These are phyloP conservation scores for Ascosphaera pollenicola DNA, from an alignment of 2,329 filamentous ascomycete genomes.

Conservation along the genomic window DNA sequence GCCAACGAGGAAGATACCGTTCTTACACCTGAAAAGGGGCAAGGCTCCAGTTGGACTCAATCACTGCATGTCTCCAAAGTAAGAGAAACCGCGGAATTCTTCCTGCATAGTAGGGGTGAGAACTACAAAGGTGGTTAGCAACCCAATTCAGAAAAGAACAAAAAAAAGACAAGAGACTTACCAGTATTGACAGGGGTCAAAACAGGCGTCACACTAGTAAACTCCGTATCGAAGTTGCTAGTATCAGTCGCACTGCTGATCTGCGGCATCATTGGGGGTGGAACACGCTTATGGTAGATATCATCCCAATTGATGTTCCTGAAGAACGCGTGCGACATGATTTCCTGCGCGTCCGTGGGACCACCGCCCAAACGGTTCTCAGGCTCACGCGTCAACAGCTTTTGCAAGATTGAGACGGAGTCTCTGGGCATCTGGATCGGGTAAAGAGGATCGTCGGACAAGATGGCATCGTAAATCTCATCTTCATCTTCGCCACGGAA, in stretches of 20 bases:
- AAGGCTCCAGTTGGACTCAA: no score
- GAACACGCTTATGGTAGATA: constrained; percentile 84
- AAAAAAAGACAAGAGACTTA: constrained; percentile 28
- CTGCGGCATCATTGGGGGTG: constrained; percentile 69
- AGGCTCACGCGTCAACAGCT: constrained; percentile 84
- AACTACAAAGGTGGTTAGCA: constrained; percentile 31
- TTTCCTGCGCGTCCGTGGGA: constrained; percentile 87
- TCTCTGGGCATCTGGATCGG: constrained; percentile 98
- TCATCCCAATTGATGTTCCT: constrained; percentile 97
- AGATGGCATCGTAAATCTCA: constrained; percentile 96
- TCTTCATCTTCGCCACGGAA: constrained; percentile 99
- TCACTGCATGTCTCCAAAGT: constrained; percentile 75
- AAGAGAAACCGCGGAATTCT: constrained; percentile 97
- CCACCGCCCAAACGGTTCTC: constrained; percentile 68
- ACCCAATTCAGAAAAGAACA: constrained; percentile 2
- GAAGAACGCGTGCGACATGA: constrained; percentile 99
- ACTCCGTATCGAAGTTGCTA: constrained; percentile 67
- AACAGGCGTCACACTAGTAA: constrained; percentile 76
- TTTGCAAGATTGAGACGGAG: constrained; percentile 92
- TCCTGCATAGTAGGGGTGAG: constrained; percentile 98
- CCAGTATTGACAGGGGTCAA: constrained; percentile 92
- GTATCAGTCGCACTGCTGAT: constrained; percentile 91
- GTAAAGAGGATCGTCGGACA: constrained; percentile 91
- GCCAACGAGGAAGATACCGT: not conserved
- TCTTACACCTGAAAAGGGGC: no score